These are phyloP conservation scores for Heimioporus punctisporus DNA, from an alignment of 1,284 basidiomycete species.

Conservation along the genomic window DNA sequence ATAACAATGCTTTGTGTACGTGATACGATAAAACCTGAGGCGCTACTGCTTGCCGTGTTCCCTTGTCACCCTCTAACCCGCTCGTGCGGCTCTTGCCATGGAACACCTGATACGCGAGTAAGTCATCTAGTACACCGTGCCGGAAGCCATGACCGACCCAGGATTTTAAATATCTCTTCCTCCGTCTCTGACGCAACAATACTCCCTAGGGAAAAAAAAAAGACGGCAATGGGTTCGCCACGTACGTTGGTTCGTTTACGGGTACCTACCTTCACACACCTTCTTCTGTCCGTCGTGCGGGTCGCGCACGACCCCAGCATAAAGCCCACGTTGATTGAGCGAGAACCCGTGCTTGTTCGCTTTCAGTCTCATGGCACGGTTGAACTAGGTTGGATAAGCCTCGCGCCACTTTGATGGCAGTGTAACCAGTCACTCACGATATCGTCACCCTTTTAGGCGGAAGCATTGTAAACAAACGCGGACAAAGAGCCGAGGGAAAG, in stretches of 20 bases:
- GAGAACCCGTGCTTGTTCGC: constrained; percentile 83
- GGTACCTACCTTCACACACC: constrained; percentile 57
- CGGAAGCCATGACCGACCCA: constrained; percentile 45
- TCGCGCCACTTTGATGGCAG: neutral
- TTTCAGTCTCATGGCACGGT: constrained; percentile 85
- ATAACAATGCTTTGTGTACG: too few relatives aligned
- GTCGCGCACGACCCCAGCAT: constrained; percentile 71
- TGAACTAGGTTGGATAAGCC: constrained; percentile 60
- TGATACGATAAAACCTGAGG: too few relatives aligned
- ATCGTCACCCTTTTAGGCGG: constrained; percentile 67
- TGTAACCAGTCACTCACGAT: constrained; percentile 54
- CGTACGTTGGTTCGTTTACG: neutral
- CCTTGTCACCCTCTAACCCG: constrained; percentile 46
- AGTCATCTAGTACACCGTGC: neutral
- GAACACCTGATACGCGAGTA: constrained; percentile 42
- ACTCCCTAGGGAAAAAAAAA: constrained; percentile 54
- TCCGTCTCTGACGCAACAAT: constrained; percentile 83
- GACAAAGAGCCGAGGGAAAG: too few relatives aligned
- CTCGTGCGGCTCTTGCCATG: constrained; percentile 80
- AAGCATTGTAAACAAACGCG: too few relatives aligned
- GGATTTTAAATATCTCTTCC: constrained; percentile 78
- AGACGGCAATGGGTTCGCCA: neutral
- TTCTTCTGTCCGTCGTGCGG: constrained; percentile 51
- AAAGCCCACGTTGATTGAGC: constrained; percentile 86
- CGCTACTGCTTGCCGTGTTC: too few relatives aligned